phyloP scores from a whole-genome alignment of 345 rosid genomes.

The Syzygium oleosum region DNA sequence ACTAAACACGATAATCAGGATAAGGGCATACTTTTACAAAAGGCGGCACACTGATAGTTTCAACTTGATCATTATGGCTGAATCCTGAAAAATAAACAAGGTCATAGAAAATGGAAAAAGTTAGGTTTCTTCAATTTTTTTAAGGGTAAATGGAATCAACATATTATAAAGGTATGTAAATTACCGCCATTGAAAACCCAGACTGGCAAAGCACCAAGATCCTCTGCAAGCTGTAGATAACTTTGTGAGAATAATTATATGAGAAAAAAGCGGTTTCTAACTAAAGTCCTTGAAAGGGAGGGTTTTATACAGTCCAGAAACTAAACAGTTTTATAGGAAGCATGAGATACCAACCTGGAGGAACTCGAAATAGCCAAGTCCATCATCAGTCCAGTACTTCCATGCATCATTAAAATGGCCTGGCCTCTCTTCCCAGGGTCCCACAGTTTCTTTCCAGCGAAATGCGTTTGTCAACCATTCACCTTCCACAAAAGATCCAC shows the following conservation, averaged over 20 bases:
- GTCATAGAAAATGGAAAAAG: neutral
- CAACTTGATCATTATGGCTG: slow-evolving; percentile 81
- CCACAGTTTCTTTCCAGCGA: slow-evolving; percentile 87
- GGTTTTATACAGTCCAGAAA: neutral
- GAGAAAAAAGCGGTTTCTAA: neutral
- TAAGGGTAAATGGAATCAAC: neutral
- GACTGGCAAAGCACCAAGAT: slow-evolving; percentile 71
- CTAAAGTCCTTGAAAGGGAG: neutral
- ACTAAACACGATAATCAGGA: neutral
- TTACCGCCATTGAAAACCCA: slow-evolving; percentile 98
- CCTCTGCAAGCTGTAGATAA: slow-evolving; percentile 69
- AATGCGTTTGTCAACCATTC: slow-evolving; percentile 90
- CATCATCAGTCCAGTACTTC: slow-evolving; percentile 99
- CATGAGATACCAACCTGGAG: slow-evolving; percentile 49
- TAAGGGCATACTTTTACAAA: slow-evolving; percentile 57
- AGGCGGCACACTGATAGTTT: slow-evolving; percentile 50
- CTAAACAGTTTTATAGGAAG: neutral
- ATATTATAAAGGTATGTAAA: neutral
- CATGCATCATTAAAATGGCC: slow-evolving; percentile 97
- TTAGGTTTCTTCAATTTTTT: neutral
- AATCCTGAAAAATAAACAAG: slow-evolving; percentile 41
- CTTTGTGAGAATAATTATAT: neutral
- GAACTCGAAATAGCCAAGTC: slow-evolving; percentile 81
- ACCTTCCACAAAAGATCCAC: slow-evolving; percentile 97
- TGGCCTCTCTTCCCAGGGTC: slow-evolving; percentile 98